phyloP scores from a whole-genome alignment of 2,329 filamentous ascomycete species.

The Thelonectria rubi region DNA sequence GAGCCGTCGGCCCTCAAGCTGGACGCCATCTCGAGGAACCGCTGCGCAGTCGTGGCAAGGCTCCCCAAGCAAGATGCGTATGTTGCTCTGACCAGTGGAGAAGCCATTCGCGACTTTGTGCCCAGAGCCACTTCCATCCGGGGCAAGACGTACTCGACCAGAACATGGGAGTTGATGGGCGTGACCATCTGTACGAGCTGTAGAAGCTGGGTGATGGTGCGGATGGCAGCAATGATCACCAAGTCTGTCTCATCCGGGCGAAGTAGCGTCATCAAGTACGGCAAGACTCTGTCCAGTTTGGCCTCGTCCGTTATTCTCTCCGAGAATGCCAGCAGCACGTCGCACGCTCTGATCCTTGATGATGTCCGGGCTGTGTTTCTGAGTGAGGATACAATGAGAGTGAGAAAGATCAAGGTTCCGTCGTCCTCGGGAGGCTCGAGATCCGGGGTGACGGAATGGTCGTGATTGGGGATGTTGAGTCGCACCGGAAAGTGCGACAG shows the following conservation, averaged over 20 bases:
- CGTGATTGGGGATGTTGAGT: constrained; percentile 86
- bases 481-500: constrained; percentile 79
- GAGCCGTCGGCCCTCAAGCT: constrained; percentile 86
- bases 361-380: constrained; percentile 88
- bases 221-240: constrained; percentile 85
- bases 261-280: constrained; percentile 85
- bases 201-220: constrained; percentile 87
- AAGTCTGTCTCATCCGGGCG: constrained; percentile 79
- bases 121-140: constrained; percentile 66
- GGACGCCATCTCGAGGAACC: constrained; percentile 90
- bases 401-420: constrained; percentile 91
- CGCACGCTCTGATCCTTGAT: constrained; percentile 88
- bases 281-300: constrained; percentile 91
- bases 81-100: constrained; percentile 81
- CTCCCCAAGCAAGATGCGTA: constrained; percentile 94
- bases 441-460: constrained; percentile 71
- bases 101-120: constrained; percentile 58
- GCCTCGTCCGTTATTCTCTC: constrained; percentile 94
- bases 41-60: constrained; percentile 83
- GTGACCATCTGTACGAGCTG: constrained; percentile 90
- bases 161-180: constrained; percentile 74
- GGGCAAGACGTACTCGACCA: constrained; percentile 74
- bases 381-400: constrained; percentile 86
- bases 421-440: constrained; percentile 77
- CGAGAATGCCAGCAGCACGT: constrained; percentile 89